Evolutionary conservation across 139 green algal genomes (phyloP).

Genomic region (Micromonas commoda): DNA sequence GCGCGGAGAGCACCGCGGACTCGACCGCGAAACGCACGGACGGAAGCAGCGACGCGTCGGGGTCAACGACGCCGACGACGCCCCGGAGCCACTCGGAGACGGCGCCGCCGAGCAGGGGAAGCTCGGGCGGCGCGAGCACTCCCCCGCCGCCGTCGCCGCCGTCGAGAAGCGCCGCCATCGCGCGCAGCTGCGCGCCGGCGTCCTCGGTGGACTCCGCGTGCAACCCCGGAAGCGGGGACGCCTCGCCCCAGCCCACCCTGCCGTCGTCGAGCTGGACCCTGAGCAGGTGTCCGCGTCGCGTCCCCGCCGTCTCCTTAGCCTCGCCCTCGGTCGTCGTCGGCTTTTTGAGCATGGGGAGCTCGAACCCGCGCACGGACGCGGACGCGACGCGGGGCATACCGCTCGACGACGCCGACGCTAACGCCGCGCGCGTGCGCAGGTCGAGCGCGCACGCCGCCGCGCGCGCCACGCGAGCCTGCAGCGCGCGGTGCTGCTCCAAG

Average conservation of each 20-base stretch:
- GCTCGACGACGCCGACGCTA: background rate
- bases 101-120: constrained; percentile 37
- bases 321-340: background rate
- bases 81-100: constrained; percentile 53
- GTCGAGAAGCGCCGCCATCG: background rate
- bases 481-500: constrained; percentile 54
- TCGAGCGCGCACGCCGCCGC: background rate
- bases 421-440: background rate
- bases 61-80: constrained; percentile 32
- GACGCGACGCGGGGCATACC: background rate
- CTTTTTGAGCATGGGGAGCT: background rate
- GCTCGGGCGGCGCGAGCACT: background rate
- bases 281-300: constrained; percentile 14
- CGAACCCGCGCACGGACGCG: background rate
- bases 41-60: constrained; percentile 43
- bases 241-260: constrained; percentile 57
- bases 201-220: constrained; percentile 64
- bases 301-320: background rate
- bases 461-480: background rate
- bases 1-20: constrained; percentile 55
- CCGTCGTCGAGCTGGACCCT: constrained; percentile 11
- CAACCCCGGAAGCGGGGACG: constrained; percentile 76
- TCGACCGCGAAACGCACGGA: constrained; percentile 71
- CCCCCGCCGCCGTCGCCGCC: background rate
- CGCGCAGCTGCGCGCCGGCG: constrained; percentile 54